These are phyloP conservation scores for Torulaspora microellipsoides DNA, from an alignment of 805 yeast species.

Conservation along the genomic window DNA sequence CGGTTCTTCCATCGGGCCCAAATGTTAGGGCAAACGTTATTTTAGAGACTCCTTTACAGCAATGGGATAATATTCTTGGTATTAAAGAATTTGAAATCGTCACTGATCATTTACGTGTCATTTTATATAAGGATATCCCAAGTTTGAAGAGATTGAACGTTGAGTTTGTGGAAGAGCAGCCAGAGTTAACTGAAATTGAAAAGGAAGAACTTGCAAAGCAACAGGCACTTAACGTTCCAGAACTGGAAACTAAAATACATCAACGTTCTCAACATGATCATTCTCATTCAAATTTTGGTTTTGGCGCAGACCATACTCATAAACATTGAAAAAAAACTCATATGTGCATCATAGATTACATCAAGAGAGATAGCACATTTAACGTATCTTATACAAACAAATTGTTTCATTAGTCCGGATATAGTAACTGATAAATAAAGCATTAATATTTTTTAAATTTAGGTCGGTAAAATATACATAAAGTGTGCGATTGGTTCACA, in stretches of 20 bases:
- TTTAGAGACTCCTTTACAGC: conserved; percentile 41
- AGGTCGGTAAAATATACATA: too few relatives aligned
- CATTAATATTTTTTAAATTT: too few relatives aligned
- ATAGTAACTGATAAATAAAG: too few relatives aligned
- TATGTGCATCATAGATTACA: too few relatives aligned
- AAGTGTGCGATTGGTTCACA: too few relatives aligned
- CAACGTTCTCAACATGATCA: conserved; percentile 15
- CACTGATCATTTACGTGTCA: conserved; percentile 34
- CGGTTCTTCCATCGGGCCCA: conserved; percentile 56
- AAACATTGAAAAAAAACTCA: conserved; percentile 10
- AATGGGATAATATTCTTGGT: conserved; percentile 42
- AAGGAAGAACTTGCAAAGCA: conserved; percentile 3
- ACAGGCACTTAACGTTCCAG: conserved; percentile 2
- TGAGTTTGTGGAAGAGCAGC: conserved; percentile 37
- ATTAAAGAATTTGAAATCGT: conserved; percentile 42
- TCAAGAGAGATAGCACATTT: too few relatives aligned
- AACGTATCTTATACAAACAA: too few relatives aligned
- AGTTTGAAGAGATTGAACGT: conserved; percentile 42
- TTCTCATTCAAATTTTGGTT: conserved; percentile 19
- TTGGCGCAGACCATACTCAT: conserved; percentile 20
- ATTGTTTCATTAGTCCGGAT: too few relatives aligned
- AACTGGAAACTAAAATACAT: neutral
- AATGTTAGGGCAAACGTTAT: conserved; percentile 39
- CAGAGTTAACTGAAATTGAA: conserved; percentile 25
- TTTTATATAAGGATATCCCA: conserved; percentile 38